phyloP scores from a whole-genome alignment of 139 green algal genomes.

The Auxenochlorella pyrenoidosa region DNA sequence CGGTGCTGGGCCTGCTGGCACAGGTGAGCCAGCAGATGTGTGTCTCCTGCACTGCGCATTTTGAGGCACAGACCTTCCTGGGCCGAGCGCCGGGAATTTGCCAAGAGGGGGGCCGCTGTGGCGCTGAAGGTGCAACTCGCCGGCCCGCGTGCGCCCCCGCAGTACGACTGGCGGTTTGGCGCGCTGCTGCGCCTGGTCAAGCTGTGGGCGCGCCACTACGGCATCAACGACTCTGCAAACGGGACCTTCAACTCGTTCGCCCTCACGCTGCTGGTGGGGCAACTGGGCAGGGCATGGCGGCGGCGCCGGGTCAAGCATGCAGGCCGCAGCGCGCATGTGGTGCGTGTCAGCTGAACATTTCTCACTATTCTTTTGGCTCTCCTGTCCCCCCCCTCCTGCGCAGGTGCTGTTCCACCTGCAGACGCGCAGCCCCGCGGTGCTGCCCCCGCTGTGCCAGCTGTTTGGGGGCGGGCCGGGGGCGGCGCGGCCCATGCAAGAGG shows the following conservation, averaged over 20 bases:
- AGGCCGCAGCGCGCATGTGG: no score
- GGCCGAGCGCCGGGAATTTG: no score
- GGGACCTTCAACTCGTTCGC: slow-evolving; percentile 87
- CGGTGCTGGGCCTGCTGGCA: slow-evolving; percentile 39
- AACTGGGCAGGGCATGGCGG: neutral
- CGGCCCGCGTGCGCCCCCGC: no score
- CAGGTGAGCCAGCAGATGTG: slow-evolving; percentile 5
- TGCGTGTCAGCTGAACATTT: neutral
- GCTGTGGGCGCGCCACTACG: slow-evolving; percentile 74
- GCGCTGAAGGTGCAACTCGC: no score
- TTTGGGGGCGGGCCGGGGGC: slow-evolving; percentile 25
- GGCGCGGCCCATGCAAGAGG: slow-evolving; percentile 43
- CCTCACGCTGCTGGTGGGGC: slow-evolving; percentile 71
- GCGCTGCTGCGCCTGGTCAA: slow-evolving; percentile 78
- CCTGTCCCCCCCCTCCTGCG: neutral
- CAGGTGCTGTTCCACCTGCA: slow-evolving; percentile 64
- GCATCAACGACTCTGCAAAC: slow-evolving; percentile 73
- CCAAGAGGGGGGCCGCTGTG: no score
- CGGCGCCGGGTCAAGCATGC: no score
- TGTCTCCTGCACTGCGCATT: no score
- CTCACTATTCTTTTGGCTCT: neutral
- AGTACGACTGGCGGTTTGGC: slow-evolving; percentile 50
- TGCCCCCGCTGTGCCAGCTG: slow-evolving; percentile 58
- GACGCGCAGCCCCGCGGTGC: slow-evolving; percentile 42
- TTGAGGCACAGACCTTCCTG: no score